Evolutionary conservation across 306 rosid genomes (phyloP).

Genomic region (Crataegus laevigata): DNA sequence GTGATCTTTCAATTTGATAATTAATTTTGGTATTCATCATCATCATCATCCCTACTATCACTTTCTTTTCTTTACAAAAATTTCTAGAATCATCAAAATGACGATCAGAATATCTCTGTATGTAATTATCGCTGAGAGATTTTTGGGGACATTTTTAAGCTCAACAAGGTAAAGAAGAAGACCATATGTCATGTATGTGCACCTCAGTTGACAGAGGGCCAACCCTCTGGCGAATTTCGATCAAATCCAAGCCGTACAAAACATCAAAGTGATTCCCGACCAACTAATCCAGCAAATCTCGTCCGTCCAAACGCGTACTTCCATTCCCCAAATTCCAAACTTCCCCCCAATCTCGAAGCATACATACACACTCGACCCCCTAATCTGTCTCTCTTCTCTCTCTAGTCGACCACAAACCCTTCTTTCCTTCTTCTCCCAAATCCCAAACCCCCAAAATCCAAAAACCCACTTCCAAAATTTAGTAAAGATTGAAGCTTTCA

Average conservation of each 20-base stretch:
- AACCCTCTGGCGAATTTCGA: neutral
- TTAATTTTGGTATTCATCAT: no score
- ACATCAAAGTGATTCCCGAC: neutral
- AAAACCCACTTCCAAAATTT: neutral
- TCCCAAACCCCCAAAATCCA: constrained; percentile 1
- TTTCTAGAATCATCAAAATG: no score
- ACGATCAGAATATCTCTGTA: no score
- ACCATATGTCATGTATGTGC: no score
- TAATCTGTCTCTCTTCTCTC: constrained; percentile 4
- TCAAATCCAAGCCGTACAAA: constrained; percentile 12
- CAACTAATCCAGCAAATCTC: constrained; percentile 8
- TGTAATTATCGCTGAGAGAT: no score
- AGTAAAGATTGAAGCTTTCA: neutral
- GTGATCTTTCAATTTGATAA: no score
- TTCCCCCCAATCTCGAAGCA: neutral
- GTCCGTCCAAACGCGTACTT: constrained; percentile 30
- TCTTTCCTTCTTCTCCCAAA: constrained; percentile 1
- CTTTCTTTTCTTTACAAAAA: no score
- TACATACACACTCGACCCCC: neutral
- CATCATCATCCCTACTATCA: no score
- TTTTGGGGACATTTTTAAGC: no score
- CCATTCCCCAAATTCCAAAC: neutral
- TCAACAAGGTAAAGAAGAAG: no score
- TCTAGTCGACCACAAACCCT: constrained; percentile 46
- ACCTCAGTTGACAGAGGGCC: no score